These are phyloP conservation scores for Aschersonia sp. DNA, from an alignment of 2,329 filamentous ascomycete species.

Conservation along the genomic window DNA sequence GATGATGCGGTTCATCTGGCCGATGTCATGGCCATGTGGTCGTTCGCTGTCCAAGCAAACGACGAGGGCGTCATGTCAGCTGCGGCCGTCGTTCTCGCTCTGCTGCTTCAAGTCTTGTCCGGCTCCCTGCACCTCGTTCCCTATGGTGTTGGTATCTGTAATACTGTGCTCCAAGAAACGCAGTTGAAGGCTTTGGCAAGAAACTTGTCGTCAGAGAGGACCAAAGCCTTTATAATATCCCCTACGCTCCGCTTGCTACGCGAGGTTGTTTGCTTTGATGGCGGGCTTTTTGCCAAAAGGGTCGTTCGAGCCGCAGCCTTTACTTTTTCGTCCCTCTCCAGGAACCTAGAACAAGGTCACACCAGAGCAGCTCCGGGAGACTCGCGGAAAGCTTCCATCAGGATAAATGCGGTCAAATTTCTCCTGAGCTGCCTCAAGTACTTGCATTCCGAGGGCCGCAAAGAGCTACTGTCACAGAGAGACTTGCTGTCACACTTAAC, in stretches of 20 bases:
- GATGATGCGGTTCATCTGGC: constrained; percentile 48
- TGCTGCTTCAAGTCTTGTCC: constrained; percentile 68
- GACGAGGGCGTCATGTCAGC: constrained; percentile 71
- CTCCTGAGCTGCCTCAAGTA: constrained; percentile 67
- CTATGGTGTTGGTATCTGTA: constrained; percentile 64
- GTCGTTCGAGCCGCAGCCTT: constrained; percentile 66
- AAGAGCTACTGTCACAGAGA: constrained; percentile 63
- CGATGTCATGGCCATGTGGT: constrained; percentile 81
- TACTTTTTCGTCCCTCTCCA: constrained; percentile 65
- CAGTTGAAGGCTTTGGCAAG: constrained; percentile 70
- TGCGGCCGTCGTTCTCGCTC: constrained; percentile 64
- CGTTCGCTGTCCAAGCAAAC: constrained; percentile 63
- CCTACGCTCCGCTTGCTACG: constrained; percentile 75
- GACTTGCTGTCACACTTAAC: constrained; percentile 76
- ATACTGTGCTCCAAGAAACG: constrained; percentile 64
- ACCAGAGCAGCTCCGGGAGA: constrained; percentile 45
- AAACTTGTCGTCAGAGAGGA: constrained; percentile 64
- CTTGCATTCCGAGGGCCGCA: constrained; percentile 62
- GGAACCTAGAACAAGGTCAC: constrained; percentile 63
- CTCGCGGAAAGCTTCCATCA: constrained; percentile 57
- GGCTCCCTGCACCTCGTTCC: constrained; percentile 58
- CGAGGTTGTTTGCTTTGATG: constrained; percentile 76
- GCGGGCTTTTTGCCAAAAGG: constrained; percentile 62
- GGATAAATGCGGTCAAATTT: constrained; percentile 72
- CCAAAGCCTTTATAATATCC: constrained; percentile 78